Evolutionary conservation across 495 filamentous ascomycete genomes (phyloP), one percentile per base, ranked within the genome.

Genomic region (Podospora sp.): DNA sequence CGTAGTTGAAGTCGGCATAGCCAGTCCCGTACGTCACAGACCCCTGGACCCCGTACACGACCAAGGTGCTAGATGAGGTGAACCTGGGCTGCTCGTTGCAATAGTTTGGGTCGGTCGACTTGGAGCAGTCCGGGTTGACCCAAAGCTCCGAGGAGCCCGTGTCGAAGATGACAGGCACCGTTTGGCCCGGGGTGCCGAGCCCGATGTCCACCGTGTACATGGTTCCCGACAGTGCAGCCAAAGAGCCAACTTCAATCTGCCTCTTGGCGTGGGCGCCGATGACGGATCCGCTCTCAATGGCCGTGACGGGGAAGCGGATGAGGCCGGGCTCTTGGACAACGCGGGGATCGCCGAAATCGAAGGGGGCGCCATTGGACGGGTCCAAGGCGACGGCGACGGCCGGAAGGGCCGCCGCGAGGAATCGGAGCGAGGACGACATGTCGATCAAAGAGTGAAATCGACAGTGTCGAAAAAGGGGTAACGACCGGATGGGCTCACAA

Each of bases 101-200:
- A 21, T 63, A 74, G 63, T n/a, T 65, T 69, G 58, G 61, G 6
- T 52, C 25, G n/a, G n/a, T 63, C 18, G 72, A 62, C 57, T 68
- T 27, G 52, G 61, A 61, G 29, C 69, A 73, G 14, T 26, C 50
- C 8, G 69, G 69, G 27, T 73, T 71, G 52, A 68, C 71, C 79
- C 79, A 83, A 1, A 81, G 70, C 67, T 83, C 79, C 20, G 76
- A 77, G 9, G 77, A 79, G 27, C 79, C 79, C 2, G 81, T 83
- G 49, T 82, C 80, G 59, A 83, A 69, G 11, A 75, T 69, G 51
- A 83, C 73, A 16, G 75, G 71, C 9, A 83, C 73, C 0, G 67
- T 67, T 61, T 83, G 79, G 14, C 71, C 69, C 0, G 74, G 72
- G 0, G 70, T 71, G 26, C 72, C 72, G 5, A 75, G 26, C 20